Base-by-base conservation (phyloP, 1,139 yeast species). In the Nakaseomyces kungkrabaensis region DNA sequence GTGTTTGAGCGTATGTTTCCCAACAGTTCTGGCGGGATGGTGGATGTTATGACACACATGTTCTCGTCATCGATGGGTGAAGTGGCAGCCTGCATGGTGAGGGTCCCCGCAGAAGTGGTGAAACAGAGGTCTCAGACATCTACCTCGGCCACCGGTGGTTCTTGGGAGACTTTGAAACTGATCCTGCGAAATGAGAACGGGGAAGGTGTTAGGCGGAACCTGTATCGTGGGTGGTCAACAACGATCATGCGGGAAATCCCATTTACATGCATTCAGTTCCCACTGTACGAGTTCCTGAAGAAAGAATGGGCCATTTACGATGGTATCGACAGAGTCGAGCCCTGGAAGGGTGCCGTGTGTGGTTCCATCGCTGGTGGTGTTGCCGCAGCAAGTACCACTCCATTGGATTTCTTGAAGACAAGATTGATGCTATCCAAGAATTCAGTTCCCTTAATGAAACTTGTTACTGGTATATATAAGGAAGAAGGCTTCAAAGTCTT, bases 71-170 rank as follows among this genome's bases (percentile, higher is more conserved):
- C 95, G 1, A 64, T 81, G 32, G 98, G 98, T 47, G 99, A 92
- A 65, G 72, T 90, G 8, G 85, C 94, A 1, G 98, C 98, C 0
- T 92, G 99, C 63, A 68, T 85, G 50, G 94, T 92, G 1, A 74
- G 99, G 52, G 98, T 94, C 0, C 99, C 99, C 0, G 95, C 96
- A 0, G 99, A 92, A 63, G 96, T 92, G 36, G 81, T 92, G 61
- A 92, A 94, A 67, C 98, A 92, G 68, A 74, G 97, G 52, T 86
- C 97, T 0, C 99, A 92, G 66, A 85, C 97, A 0, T 68, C 72
- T 36, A 47, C 47, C 4, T 33, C 37, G 7, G 36, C 40, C 10
- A 75, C 79, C 45, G 72, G 69, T 45, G 72, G 84, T 0, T 81
- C 95, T 0, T 73, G 81, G 52, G 80, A 78, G 62, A 80, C 94